Evolutionary conservation across 108 stramenopile species (phyloP), one percentile per base, ranked within the genome.

Genomic region (Pseudonitzschia pungens): DNA sequence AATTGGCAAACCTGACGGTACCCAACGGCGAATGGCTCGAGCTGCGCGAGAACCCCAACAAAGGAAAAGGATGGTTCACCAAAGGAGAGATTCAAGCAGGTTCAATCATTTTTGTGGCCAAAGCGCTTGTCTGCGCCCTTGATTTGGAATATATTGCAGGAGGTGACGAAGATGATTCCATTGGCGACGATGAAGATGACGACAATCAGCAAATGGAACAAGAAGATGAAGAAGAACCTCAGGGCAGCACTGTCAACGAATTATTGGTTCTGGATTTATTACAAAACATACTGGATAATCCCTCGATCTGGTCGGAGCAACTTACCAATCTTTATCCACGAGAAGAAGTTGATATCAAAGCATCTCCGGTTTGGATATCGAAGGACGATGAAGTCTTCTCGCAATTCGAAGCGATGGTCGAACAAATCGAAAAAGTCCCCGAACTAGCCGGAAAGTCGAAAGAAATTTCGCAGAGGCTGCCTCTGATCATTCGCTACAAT

Each of bases 401-500:
- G 18, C 68, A 78, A 62, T 72, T 80, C 31, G 81, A 82, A 68
- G 43, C 74, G 9, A 45, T 72, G 50, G 28, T 81, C 31, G 24
- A 79, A 45, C 44, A 85, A 53, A 55, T 81, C 28, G 78, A 79
- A 52, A 60, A 16, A 9, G 55, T 71, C 11, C 70, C 72, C 9
- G 42, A 11, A 43, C 58, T 77, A 22, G 22, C 33, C 18, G 77
- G 70, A 65, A 75, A 69, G 22, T 70, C 79, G 16, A 86, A 83
- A 32, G 83, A 83, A 69, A 90, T 90, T 44, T 71, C 75, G 16
- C 29, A 80, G 24, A 75, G 89, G 41, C 67, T 92, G 2, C 92
- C 92, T 16, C 72, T 89, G 29, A 87, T 90, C 52, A 77, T 92
- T 50, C 86, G 89, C 2, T 92, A 92, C 81, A 92, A 92, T 65